Evolutionary conservation across 495 filamentous ascomycete species (phyloP).

Genomic region (Podospora fimiseda): DNA sequence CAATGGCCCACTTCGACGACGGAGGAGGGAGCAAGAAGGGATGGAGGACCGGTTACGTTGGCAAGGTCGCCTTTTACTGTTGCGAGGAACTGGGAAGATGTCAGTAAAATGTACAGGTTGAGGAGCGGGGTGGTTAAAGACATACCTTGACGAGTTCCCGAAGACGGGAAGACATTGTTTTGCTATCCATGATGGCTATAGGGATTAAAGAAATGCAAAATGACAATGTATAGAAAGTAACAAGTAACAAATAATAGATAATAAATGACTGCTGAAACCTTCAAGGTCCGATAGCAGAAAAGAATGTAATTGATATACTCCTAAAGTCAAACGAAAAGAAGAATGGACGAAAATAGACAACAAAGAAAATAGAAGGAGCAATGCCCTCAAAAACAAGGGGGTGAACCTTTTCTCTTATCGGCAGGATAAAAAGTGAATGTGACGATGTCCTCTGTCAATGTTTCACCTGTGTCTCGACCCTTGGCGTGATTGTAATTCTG

Average conservation of each 20-base stretch:
- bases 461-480: constrained; percentile 2
- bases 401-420: too few species aligned
- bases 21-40: constrained; percentile 73
- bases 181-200: constrained; percentile 13
- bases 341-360: background rate
- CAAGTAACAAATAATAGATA: background rate
- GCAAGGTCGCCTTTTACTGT: constrained; percentile 84
- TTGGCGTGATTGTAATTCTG: too few species aligned
- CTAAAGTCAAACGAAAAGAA: background rate
- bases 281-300: background rate
- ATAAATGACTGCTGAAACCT: background rate
- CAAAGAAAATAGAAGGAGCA: background rate
- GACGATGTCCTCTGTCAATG: too few species aligned
- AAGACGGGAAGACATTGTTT: constrained; percentile 19
- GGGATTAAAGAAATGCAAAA: background rate
- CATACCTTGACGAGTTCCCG: constrained; percentile 22
- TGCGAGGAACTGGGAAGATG: constrained; percentile 57
- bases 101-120: constrained; percentile 1
- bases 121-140: background rate
- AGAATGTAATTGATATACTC: background rate
- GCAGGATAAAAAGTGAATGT: too few species aligned
- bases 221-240: background rate
- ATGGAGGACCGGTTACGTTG: constrained; percentile 77
- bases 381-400: background rate
- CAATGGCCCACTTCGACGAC: constrained; percentile 80